Base-by-base conservation (phyloP, 257 asterid genomes). In the Solanum virginianum region DNA sequence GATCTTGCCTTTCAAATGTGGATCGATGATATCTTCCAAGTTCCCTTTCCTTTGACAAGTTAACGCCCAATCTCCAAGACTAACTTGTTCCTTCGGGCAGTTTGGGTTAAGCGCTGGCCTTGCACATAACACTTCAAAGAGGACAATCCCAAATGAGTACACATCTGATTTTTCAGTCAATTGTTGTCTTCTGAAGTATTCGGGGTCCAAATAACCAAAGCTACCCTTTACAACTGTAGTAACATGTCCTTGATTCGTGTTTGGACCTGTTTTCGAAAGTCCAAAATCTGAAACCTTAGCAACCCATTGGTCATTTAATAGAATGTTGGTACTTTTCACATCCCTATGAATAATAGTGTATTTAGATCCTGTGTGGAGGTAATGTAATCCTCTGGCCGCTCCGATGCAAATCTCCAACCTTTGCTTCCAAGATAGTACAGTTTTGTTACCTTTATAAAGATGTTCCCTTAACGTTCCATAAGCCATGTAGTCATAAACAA, bases 281-380 rank as follows among this genome's bases (percentile, higher is more conserved):
- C 98, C 99, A n/a, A 95, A 95, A 87, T 95, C 99, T 0, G 99
- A 94, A 24, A 95, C 98, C 91, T 95, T 95, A 6, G 98, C 97
- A 0, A 93, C 98, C 97, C 98, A 95, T 8, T 94, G 93, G 15
- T 95, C 97, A 62, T 94, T 98, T 7, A 95, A 59, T 22, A 94
- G 93, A 20, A 95, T 95, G 80, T 95, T 95, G 14, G 98, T 94
- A 6, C 98, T 93, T 89, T 95, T 95, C 43, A 95, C 98, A 62
- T 95, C 99, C 18, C 99, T 84, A 66, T 95, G 99, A n/a, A 95
- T 95, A 85, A 95, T 95, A 45, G 97, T 93, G 89, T 94, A 93
- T 86, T 88, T 94, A 14, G 97, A 96, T 0, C 98, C 98, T 0
- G 98, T 94, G 87, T 95, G 98, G 72, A 95, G 96, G 80, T 95